Conservation (phyloP, 2,329 filamentous ascomycete species). For the Botrytis elliptica region DNA sequence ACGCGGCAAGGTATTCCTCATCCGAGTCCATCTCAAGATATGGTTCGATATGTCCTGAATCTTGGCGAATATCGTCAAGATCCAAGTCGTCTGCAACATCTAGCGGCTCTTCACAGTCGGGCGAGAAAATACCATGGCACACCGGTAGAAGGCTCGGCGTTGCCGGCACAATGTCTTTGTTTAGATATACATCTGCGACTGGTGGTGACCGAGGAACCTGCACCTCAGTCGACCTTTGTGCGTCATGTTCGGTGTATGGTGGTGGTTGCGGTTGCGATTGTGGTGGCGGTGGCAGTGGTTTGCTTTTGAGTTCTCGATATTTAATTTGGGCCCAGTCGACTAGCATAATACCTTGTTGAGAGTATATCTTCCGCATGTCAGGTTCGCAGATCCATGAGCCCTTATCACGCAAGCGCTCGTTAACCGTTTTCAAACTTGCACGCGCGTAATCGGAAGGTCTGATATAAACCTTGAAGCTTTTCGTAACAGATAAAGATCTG, state of each 20-base stretch:
- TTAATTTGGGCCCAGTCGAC: background rate
- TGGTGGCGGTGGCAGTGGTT: background rate
- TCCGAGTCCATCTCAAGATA: background rate
- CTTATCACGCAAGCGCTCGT: background rate
- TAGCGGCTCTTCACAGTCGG: background rate
- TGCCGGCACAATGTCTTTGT: background rate
- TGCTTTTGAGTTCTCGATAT: background rate
- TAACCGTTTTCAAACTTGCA: background rate
- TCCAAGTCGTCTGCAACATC: background rate
- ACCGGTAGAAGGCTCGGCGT: background rate
- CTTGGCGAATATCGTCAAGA: background rate
- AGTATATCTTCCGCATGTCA: background rate
- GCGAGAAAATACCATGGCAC: background rate
- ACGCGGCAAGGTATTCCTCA: background rate
- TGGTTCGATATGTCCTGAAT: background rate
- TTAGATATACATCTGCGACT: background rate
- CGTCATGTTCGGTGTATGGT: background rate
- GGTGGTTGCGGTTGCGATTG: background rate
- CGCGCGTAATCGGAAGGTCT: background rate
- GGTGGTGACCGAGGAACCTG: background rate
- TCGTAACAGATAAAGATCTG: background rate
- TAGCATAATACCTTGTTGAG: background rate
- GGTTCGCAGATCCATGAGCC: background rate
- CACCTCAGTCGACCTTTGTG: background rate
- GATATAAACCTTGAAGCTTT: background rate